Conservation (phyloP, 495 filamentous ascomycete species). For the Usnea hakonensis region DNA sequence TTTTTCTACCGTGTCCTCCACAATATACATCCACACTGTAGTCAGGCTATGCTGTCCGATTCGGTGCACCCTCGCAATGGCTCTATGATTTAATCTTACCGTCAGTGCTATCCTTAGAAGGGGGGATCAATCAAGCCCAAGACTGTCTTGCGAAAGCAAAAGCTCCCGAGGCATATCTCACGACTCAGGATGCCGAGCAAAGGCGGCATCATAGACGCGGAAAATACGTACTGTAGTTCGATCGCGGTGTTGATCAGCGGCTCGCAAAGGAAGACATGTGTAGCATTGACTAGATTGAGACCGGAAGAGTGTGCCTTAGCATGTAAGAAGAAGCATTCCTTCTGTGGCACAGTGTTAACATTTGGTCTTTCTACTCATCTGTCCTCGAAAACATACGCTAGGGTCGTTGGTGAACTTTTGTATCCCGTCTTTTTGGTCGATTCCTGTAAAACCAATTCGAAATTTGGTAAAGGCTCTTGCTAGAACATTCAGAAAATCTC, state of each 20-base stretch:
- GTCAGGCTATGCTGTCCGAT: conserved; percentile 85
- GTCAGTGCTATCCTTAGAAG: neutral
- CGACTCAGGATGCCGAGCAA: neutral
- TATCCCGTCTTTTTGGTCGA: conserved; percentile 57
- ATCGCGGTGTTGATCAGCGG: conserved; percentile 87
- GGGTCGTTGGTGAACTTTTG: conserved; percentile 68
- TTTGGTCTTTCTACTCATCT: neutral
- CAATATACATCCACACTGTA: conserved; percentile 90
- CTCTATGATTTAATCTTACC: conserved; percentile 25
- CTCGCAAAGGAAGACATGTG: conserved; percentile 90
- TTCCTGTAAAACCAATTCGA: conserved; percentile 61
- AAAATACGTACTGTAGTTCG: conserved; percentile 55
- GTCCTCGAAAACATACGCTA: conserved; percentile 30
- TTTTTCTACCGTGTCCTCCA: conserved; percentile 82
- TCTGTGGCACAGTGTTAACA: conserved; percentile 23
- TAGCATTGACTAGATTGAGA: conserved; percentile 84
- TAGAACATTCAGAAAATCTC: conserved; percentile 71
- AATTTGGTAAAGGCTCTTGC: conserved; percentile 55
- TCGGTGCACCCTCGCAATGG: conserved; percentile 85
- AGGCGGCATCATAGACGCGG: neutral
- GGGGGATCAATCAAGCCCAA: neutral
- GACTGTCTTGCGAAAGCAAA: neutral
- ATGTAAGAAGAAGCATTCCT: conserved; percentile 83
- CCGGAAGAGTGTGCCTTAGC: conserved; percentile 82
- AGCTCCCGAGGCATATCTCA: neutral